These are phyloP conservation scores for Monilinia polystroma DNA, from an alignment of 2,329 filamentous ascomycete species.

Conservation along the genomic window DNA sequence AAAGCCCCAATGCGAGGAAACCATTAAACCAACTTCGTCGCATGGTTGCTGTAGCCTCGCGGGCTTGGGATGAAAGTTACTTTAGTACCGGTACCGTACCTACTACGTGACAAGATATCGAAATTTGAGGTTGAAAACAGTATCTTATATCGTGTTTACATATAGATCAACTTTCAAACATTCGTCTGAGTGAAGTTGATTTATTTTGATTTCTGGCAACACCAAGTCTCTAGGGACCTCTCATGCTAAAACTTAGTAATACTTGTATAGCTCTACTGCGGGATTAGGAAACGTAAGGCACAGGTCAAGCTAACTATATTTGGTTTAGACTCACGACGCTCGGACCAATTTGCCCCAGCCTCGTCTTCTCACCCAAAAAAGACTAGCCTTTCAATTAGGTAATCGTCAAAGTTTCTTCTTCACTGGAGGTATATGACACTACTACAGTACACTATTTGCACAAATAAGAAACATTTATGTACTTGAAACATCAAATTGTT, in stretches of 20 bases:
- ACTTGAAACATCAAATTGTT: conserved; percentile 17
- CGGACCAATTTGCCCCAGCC: conserved; percentile 15
- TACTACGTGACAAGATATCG: background rate
- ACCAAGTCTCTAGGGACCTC: background rate
- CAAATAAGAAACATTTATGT: conserved; percentile 19
- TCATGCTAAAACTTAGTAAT: background rate
- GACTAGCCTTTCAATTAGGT: background rate
- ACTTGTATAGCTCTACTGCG: conserved; percentile 7
- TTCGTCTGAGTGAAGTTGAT: conserved; percentile 7
- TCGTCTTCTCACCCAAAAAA: background rate
- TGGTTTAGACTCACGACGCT: background rate
- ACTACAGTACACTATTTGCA: background rate
- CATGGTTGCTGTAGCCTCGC: conserved; percentile 47
- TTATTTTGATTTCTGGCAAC: conserved; percentile 13
- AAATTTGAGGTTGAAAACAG: conserved; percentile 16
- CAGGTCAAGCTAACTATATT: conserved; percentile 5
- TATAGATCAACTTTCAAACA: background rate
- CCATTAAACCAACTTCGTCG: conserved; percentile 55
- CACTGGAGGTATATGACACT: background rate
- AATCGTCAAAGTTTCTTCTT: conserved; percentile 7
- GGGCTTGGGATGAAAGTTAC: conserved; percentile 11
- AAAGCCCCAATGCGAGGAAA: conserved; percentile 53
- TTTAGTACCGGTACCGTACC: background rate
- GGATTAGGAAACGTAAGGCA: conserved; percentile 23
- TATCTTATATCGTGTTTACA: background rate